phyloP scores from a whole-genome alignment of 108 stramenopile species.

The Craspedostauros australis region DNA sequence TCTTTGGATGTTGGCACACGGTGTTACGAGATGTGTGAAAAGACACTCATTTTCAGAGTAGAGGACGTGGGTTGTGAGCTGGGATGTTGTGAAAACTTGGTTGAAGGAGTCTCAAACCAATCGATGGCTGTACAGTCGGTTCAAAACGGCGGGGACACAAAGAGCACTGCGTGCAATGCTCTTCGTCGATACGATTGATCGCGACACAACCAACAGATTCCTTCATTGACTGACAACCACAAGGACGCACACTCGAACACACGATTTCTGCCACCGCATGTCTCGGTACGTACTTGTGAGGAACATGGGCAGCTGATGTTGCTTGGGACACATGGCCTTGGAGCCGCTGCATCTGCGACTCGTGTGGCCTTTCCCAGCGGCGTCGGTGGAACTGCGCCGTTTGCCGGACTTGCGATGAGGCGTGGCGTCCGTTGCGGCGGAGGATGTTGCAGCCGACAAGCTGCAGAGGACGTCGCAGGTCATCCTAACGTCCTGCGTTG shows the following conservation, averaged over 20 bases:
- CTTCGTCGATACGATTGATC: background rate
- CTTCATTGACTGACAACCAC: background rate
- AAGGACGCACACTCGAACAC: background rate
- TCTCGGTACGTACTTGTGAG: constrained; percentile 55
- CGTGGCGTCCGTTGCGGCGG: background rate
- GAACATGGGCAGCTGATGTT: constrained; percentile 68
- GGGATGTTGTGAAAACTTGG: too few relatives aligned
- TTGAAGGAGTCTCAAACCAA: background rate
- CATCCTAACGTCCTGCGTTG: constrained; percentile 15
- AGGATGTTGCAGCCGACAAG: too few relatives aligned
- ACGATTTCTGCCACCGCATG: background rate
- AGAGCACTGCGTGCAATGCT: background rate
- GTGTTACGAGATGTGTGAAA: background rate
- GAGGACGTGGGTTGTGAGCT: background rate
- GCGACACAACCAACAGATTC: too few relatives aligned
- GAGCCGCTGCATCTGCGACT: too few relatives aligned
- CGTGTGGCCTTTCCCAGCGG: too few relatives aligned
- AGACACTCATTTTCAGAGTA: too few relatives aligned
- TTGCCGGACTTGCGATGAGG: too few relatives aligned
- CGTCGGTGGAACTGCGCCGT: too few relatives aligned
- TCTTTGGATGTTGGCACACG: constrained; percentile 20
- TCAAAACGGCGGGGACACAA: background rate
- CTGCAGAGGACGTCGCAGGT: constrained; percentile 44
- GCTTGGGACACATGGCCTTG: constrained; percentile 47
- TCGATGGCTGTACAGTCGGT: background rate